These are phyloP conservation scores for Calonectria pseudoturangicola DNA, from an alignment of 2,329 filamentous ascomycete genomes.

Conservation along the genomic window DNA sequence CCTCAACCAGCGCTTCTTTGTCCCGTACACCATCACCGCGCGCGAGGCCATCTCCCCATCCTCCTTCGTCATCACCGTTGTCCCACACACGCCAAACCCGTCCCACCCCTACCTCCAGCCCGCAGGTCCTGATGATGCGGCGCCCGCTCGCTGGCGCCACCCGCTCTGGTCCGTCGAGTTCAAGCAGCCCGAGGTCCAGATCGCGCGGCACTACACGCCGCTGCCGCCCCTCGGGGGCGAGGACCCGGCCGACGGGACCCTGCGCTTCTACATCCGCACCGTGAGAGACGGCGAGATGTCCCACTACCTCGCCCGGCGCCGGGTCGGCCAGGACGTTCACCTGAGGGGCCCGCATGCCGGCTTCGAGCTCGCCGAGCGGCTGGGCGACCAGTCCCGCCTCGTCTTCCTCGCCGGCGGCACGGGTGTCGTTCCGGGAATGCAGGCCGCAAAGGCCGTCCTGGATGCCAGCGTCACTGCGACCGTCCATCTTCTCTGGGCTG, in stretches of 20 bases:
- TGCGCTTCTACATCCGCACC: constrained; percentile 87
- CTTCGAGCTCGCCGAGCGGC: constrained; percentile 67
- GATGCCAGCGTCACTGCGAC: constrained; percentile 56
- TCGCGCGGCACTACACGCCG: constrained; percentile 93
- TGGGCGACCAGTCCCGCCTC: constrained; percentile 65
- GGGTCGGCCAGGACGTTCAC: constrained; percentile 79
- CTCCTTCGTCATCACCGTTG: constrained; percentile 81
- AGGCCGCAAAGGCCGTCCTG: constrained; percentile 81
- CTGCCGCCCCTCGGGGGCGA: constrained; percentile 73
- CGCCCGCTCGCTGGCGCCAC: constrained; percentile 59
- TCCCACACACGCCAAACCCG: constrained; percentile 61
- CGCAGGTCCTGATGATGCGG: neutral
- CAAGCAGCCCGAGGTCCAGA: constrained; percentile 95
- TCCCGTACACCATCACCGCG: constrained; percentile 77
- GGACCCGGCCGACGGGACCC: constrained; percentile 60
- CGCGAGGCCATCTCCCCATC: constrained; percentile 79
- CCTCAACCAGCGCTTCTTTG: constrained; percentile 78
- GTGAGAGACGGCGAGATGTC: constrained; percentile 91
- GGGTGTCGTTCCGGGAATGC: constrained; percentile 91
- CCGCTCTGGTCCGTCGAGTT: constrained; percentile 93
- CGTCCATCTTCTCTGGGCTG: constrained; percentile 88
- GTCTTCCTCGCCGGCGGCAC: constrained; percentile 95
- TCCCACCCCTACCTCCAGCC: constrained; percentile 54
- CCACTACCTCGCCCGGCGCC: constrained; percentile 82
- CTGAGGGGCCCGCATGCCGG: constrained; percentile 87